Conservation (phyloP, 2,329 filamentous ascomycete species). For the Cordyceps fumosorosea region DNA sequence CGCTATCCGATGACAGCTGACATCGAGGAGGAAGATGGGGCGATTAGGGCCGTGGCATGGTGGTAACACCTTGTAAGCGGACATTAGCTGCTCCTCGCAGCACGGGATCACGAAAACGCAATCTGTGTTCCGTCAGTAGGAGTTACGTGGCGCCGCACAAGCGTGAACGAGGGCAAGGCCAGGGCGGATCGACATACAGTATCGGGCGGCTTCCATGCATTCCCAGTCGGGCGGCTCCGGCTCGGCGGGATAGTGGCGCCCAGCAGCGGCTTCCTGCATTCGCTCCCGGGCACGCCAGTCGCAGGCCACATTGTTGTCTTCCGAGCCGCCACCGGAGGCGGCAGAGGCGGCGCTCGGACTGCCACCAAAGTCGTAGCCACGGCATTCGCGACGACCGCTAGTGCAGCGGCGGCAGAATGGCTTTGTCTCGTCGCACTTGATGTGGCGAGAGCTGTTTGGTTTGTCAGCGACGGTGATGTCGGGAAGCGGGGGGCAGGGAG, state of each 20-base stretch:
- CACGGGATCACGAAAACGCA: background rate
- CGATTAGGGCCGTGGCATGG: background rate
- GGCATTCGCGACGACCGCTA: background rate
- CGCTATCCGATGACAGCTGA: conserved; percentile 1
- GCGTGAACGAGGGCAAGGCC: background rate
- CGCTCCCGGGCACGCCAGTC: background rate
- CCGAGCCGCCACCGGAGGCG: background rate
- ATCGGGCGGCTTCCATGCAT: background rate
- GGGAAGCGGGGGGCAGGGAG: too few species aligned
- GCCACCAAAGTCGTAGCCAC: background rate
- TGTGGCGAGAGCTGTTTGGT: background rate
- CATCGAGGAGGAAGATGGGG: conserved; percentile 2
- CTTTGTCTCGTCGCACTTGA: conserved; percentile 4
- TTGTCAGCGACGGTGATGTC: background rate
- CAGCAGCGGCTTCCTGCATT: background rate
- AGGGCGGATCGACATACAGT: background rate
- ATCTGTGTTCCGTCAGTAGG: background rate
- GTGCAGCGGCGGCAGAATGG: background rate
- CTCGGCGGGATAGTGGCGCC: background rate
- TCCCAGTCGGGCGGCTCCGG: conserved; percentile 3
- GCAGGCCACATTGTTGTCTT: background rate
- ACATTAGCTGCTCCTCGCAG: background rate
- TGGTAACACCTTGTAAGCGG: background rate
- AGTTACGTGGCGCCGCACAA: background rate
- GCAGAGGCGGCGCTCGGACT: background rate